Base-by-base conservation (phyloP, 1,284 basidiomycete species). In the Leccinum griseonigrum region DNA sequence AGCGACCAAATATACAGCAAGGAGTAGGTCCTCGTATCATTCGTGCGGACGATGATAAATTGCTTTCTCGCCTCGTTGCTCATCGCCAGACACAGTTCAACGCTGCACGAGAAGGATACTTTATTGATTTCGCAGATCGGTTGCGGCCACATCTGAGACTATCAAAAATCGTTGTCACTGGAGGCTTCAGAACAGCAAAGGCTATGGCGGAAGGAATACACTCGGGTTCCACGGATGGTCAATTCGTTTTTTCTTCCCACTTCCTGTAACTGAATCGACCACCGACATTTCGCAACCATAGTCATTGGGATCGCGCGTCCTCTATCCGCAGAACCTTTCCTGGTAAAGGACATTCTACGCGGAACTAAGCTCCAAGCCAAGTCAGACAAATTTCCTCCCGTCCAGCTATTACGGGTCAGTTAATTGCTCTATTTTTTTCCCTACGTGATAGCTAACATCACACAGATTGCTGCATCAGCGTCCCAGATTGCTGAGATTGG, bases 271-370 rank as follows among this genome's bases (percentile, higher is more conserved):
- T 63, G 5, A 14, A 28, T 51, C 14, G 28, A 63, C 26, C 4
- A 16, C 26, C 50, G 28, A 63, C 26, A 2, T 16, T 31, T 51
- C 14, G 8, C 5, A 43, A 36, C n/a, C n/a, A 26, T 16, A 73
- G 71, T 81, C 52, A 68, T 83, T 57, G 81, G 81, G 26, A 70
- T 83, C 29, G 81, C 68, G 1, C 75, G 82, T 28, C 82, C 81
- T 0, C 67, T 81, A 7, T 69, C 75, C 1, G 74, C 76, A 26
- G 81, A 83, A 60, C 81, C 81, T 2, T 73, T 76, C 68, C 66
- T 83, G 8, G 75, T 74, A 22, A 68, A 68, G 26, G 74, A 78
- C 38, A 70, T 83, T 55, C 59, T 81, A 51, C 66, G 68, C 14
- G 78, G 78, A 14, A 69, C 71, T 51, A 75, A 73, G 28, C 31